Evolutionary conservation across 345 rosid species (phyloP).

Genomic region (Euphorbia pulcherrima): DNA sequence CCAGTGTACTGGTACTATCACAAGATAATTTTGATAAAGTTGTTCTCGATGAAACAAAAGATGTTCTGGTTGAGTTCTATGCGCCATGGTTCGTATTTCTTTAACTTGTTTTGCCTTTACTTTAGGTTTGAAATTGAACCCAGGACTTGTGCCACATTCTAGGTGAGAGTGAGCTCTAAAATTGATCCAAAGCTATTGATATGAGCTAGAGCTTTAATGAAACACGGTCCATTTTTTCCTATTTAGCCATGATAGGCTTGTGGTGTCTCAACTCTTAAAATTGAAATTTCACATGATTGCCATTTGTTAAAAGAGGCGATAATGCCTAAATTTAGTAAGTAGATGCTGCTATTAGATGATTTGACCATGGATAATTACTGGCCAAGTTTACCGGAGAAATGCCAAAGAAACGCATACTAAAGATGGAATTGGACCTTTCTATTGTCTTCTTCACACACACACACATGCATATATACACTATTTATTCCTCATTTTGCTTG

Average conservation of each 20-base stretch:
- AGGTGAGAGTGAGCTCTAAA: not conserved
- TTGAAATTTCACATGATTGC: not conserved
- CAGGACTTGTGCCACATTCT: not conserved
- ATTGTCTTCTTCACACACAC: not conserved
- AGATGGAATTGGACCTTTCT: not conserved
- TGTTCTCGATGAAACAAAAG: constrained; percentile 83
- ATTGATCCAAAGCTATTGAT: not conserved
- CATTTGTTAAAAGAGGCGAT: not conserved
- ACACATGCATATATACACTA: no score
- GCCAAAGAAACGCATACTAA: not conserved
- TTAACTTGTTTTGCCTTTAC: not conserved
- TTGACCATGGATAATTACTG: not conserved
- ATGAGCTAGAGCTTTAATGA: not conserved
- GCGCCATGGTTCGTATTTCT: constrained; percentile 76
- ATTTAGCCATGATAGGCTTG: not conserved
- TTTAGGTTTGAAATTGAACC: not conserved
- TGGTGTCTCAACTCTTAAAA: not conserved
- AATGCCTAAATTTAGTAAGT: not conserved
- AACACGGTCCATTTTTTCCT: not conserved
- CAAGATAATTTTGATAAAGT: constrained; percentile 66
- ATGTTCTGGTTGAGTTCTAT: constrained; percentile 94
- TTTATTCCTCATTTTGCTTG: not conserved
- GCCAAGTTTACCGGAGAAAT: not conserved
- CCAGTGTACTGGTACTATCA: constrained; percentile 67
- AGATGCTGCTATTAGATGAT: not conserved